Evolutionary conservation across 2,329 filamentous ascomycete species (phyloP).

Genomic region (Calonectria pseudoturangicola): DNA sequence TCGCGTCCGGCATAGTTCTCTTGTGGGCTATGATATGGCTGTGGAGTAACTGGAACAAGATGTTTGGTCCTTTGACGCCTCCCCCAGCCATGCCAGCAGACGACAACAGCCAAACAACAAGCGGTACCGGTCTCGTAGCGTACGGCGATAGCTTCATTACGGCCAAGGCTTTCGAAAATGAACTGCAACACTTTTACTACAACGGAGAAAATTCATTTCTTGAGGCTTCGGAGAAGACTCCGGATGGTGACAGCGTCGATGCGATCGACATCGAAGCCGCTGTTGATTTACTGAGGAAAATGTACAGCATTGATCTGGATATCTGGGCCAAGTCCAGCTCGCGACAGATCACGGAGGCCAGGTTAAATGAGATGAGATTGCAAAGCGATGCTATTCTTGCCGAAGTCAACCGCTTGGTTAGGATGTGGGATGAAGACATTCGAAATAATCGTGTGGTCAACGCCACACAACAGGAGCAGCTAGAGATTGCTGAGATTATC

Average conservation of each 20-base stretch:
- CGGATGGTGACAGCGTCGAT: not conserved
- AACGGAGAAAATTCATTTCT: conserved; percentile 13
- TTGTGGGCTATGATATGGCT: conserved; percentile 28
- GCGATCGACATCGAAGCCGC: conserved; percentile 25
- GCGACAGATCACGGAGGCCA: not conserved
- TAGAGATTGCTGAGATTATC: no score
- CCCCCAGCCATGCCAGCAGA: not conserved
- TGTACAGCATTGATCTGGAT: conserved; percentile 32
- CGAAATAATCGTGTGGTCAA: no score
- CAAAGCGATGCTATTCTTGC: conserved; percentile 36
- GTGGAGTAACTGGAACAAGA: conserved; percentile 14
- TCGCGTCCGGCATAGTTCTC: conserved; percentile 33
- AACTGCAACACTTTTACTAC: conserved; percentile 35
- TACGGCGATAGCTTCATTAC: conserved; percentile 5
- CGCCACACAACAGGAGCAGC: no score
- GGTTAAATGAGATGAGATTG: conserved; percentile 9
- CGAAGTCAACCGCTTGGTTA: conserved; percentile 26
- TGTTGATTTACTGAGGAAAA: conserved; percentile 14
- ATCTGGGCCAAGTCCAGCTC: conserved; percentile 26
- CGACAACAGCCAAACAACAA: conserved; percentile 14
- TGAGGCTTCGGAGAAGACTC: conserved; percentile 29
- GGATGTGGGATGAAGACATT: conserved; percentile 13
- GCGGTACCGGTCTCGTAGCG: not conserved
- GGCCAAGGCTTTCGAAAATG: not conserved
- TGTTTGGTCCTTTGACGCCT: conserved; percentile 44